Evolutionary conservation across 2,329 filamentous ascomycete genomes (phyloP).

Genomic region (Mariannaea elegans): DNA sequence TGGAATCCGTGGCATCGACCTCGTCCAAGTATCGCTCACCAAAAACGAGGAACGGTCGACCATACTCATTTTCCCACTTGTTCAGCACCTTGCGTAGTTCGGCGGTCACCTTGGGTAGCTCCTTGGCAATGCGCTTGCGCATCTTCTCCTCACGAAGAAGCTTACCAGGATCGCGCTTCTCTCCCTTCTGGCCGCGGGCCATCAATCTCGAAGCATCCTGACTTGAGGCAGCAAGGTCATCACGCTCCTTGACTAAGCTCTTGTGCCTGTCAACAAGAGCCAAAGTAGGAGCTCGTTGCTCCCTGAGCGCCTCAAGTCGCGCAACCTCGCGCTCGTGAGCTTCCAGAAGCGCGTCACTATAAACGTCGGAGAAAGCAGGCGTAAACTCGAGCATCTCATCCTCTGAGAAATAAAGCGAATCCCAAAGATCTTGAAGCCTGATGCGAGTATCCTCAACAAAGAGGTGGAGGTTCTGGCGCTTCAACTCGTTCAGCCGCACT

Average conservation of each 20-base stretch:
- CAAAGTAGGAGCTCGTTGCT: slow-evolving; percentile 87
- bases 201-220: slow-evolving; percentile 95
- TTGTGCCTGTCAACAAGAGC: slow-evolving; percentile 85
- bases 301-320: slow-evolving; percentile 81
- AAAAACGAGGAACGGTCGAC: slow-evolving; percentile 90
- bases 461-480: slow-evolving; percentile 91
- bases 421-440: slow-evolving; percentile 95
- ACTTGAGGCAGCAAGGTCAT: slow-evolving; percentile 88
- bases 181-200: slow-evolving; percentile 89
- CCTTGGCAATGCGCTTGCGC: slow-evolving; percentile 96
- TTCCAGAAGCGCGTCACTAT: slow-evolving; percentile 92
- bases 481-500: slow-evolving; percentile 85
- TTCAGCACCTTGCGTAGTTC: slow-evolving; percentile 87
- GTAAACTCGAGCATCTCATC: slow-evolving; percentile 99
- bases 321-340: slow-evolving; percentile 93
- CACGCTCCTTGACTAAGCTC: slow-evolving; percentile 82
- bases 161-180: slow-evolving; percentile 93
- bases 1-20: slow-evolving; percentile 68
- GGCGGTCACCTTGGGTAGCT: slow-evolving; percentile 87
- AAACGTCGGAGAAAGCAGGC: slow-evolving; percentile 95
- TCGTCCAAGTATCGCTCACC: slow-evolving; percentile 91
- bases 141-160: slow-evolving; percentile 97
- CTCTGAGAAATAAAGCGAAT: slow-evolving; percentile 91
- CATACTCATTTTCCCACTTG: slow-evolving; percentile 92
- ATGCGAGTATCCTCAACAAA: slow-evolving; percentile 95